Evolutionary conservation across 768 basidiomycete species (phyloP).

Genomic region (Russula griseocarnosa): DNA sequence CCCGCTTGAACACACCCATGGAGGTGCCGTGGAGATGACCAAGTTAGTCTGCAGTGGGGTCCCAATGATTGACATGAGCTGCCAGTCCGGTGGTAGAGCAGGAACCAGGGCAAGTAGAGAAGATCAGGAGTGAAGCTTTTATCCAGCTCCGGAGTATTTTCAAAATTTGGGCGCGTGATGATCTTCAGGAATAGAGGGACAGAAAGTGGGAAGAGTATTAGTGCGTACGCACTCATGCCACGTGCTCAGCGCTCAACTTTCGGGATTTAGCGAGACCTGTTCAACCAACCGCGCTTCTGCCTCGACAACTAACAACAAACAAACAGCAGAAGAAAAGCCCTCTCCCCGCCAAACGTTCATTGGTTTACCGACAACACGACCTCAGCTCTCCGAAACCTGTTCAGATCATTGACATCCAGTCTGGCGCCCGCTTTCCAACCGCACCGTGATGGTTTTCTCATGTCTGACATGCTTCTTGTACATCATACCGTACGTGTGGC

Average conservation of each 20-base stretch:
- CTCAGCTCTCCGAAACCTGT: not conserved
- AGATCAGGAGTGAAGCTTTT: conserved; percentile 1
- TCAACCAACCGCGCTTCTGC: not conserved
- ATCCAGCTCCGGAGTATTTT: not conserved
- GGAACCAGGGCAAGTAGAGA: conserved; percentile 10
- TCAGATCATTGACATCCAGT: not conserved
- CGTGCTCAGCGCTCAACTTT: not conserved
- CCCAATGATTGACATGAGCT: not conserved
- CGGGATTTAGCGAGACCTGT: not conserved
- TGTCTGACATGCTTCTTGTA: conserved; percentile 21
- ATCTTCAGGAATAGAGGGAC: not conserved
- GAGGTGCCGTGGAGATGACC: not conserved
- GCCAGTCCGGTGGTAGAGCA: not conserved
- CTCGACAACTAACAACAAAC: not conserved
- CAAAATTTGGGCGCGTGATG: conserved; percentile 1
- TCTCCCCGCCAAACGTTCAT: not conserved
- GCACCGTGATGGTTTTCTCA: conserved; percentile 17
- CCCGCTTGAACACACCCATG: not conserved
- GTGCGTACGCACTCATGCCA: not conserved
- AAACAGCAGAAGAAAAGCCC: not conserved
- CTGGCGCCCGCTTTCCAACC: conserved; percentile 20
- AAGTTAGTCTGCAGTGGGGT: not conserved
- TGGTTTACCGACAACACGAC: not conserved
- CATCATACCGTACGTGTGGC: conserved; percentile 17
- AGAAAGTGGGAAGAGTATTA: too few relatives aligned